Evolutionary conservation across 345 rosid genomes (phyloP).

Genomic region (Dovyalis caffra): DNA sequence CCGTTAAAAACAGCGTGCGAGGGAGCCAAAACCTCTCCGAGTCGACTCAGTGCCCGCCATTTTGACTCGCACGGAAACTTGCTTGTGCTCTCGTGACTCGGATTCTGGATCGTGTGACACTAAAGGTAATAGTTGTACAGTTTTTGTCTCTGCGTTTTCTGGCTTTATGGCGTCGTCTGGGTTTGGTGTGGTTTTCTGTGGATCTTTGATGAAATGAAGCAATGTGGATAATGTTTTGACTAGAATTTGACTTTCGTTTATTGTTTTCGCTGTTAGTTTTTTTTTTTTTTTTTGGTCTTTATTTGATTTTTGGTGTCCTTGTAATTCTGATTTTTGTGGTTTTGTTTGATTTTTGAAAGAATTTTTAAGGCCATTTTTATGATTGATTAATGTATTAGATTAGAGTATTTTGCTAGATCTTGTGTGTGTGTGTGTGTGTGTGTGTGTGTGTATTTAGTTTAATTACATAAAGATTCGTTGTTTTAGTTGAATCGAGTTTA

Average conservation of each 20-base stretch:
- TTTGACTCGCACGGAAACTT: slow-evolving; percentile 13
- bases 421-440: not conserved
- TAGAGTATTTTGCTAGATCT: not conserved
- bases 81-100: not conserved
- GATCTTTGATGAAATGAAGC: not conserved
- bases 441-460: not conserved
- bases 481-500: not conserved
- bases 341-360: not conserved
- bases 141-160: not conserved
- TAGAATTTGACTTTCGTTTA: not conserved
- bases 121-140: not conserved
- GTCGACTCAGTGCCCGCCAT: slow-evolving; percentile 25
- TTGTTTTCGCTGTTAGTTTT: not conserved
- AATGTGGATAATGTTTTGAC: slow-evolving; percentile 10
- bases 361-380: not conserved
- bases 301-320: not conserved
- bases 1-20: not conserved
- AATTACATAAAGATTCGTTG: not conserved
- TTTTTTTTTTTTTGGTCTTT: not conserved
- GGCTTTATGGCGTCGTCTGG: not conserved
- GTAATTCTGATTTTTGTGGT: not conserved
- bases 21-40: not conserved
- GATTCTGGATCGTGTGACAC: not conserved
- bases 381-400: not conserved
- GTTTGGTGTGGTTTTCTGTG: not conserved